phyloP scores from a whole-genome alignment of 2,329 filamentous ascomycete genomes.

The Trichophaea hybrida region DNA sequence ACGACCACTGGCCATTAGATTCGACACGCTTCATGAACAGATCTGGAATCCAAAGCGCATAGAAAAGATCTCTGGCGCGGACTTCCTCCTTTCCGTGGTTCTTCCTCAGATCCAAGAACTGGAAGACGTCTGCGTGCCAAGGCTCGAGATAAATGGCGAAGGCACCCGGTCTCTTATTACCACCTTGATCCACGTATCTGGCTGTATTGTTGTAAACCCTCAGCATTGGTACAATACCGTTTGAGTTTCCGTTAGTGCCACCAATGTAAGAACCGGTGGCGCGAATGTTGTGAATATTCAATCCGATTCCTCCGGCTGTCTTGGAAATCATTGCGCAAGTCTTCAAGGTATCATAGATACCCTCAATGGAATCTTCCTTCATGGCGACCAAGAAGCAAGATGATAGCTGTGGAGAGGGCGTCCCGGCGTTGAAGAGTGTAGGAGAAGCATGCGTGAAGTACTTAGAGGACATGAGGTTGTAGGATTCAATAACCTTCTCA shows the following conservation, averaged over 20 bases:
- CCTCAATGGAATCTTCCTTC: constrained; percentile 98
- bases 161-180: constrained; percentile 96
- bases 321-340: constrained; percentile 99
- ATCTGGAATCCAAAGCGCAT: constrained; percentile 95
- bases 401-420: constrained; percentile 82
- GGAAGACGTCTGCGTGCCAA: constrained; percentile 95
- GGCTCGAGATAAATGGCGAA: constrained; percentile 99
- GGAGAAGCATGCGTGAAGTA: constrained; percentile 97
- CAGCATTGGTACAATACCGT: constrained; percentile 94
- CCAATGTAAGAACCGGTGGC: constrained; percentile 96
- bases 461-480: constrained; percentile 98
- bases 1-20: constrained; percentile 88
- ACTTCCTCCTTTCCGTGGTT: constrained; percentile 96
- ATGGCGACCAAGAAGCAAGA: constrained; percentile 99
- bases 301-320: constrained; percentile 93
- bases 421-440: constrained; percentile 95
- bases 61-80: constrained; percentile 91
- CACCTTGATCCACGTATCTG: constrained; percentile 95
- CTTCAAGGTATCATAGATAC: constrained; percentile 98
- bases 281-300: constrained; percentile 93
- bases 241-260: constrained; percentile 94
- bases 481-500: constrained; percentile 89
- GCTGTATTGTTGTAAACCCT: constrained; percentile 99
- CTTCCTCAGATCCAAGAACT: constrained; percentile 95
- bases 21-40: constrained; percentile 99